Percentiles rank a stretch among this genome's conserved stretches.
phyloP scores from a whole-genome alignment of 164 flowering plant genomes.

The Protea cynaroides region DNA sequence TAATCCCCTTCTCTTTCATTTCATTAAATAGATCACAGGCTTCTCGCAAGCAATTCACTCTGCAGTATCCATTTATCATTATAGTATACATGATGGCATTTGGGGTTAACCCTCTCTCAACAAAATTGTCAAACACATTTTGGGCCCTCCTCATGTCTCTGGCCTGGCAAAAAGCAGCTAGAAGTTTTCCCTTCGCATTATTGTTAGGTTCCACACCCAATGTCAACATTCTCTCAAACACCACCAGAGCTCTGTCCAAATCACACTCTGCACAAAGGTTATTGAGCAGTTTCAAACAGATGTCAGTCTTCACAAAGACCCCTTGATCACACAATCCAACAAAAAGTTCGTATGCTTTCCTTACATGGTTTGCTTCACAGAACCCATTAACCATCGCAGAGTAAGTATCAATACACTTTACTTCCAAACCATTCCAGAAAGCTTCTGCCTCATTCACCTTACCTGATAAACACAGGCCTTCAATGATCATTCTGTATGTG shows the following conservation, averaged over 20 bases:
- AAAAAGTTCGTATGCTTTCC: slow-evolving; percentile 46
- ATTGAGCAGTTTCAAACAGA: slow-evolving; percentile 41
- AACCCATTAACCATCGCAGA: slow-evolving; percentile 67
- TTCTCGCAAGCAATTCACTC: slow-evolving; percentile 35
- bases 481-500: slow-evolving; percentile 48
- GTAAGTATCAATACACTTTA: slow-evolving; percentile 37
- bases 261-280: slow-evolving; percentile 40
- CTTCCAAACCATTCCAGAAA: slow-evolving; percentile 35
- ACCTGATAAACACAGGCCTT: slow-evolving; percentile 61
- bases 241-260: slow-evolving; percentile 29
- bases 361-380: slow-evolving; percentile 34
- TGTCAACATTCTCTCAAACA: slow-evolving; percentile 32
- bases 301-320: slow-evolving; percentile 19
- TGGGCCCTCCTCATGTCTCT: slow-evolving; percentile 48
- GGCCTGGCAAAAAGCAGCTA: slow-evolving; percentile 44
- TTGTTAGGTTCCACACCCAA: slow-evolving; percentile 26
- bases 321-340: slow-evolving; percentile 27
- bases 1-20: slow-evolving; percentile 56
- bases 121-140: slow-evolving; percentile 34
- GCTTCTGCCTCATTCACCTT: slow-evolving; percentile 60
- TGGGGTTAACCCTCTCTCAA: slow-evolving; percentile 34
- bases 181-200: slow-evolving; percentile 33
- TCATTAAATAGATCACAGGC: slow-evolving; percentile 48
- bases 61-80: slow-evolving; percentile 66
- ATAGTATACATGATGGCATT: slow-evolving; percentile 55